phyloP scores from a whole-genome alignment of 345 rosid genomes.

The Limnanthes douglasii region DNA sequence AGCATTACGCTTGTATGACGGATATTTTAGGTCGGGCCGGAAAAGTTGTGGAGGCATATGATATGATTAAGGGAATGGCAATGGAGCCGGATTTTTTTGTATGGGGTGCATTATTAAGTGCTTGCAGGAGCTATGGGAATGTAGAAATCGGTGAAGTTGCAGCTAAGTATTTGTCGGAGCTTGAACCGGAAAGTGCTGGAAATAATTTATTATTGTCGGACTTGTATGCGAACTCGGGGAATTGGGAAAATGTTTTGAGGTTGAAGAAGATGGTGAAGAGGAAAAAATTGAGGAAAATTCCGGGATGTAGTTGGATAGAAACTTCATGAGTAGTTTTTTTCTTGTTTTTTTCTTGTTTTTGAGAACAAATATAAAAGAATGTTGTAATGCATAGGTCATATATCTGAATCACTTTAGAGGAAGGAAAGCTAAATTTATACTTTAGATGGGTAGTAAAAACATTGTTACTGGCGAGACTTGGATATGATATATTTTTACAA shows the following conservation, averaged over 20 bases:
- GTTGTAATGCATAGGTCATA: no score
- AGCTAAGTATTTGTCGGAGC: slow-evolving; percentile 36
- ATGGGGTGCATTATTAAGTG: slow-evolving; percentile 90
- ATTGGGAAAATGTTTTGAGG: slow-evolving; percentile 34
- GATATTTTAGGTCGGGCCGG: slow-evolving; percentile 83
- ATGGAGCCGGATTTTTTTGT: slow-evolving; percentile 62
- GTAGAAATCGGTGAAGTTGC: slow-evolving; percentile 59
- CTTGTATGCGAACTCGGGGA: slow-evolving; percentile 50
- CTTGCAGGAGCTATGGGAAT: slow-evolving; percentile 62
- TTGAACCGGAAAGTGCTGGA: slow-evolving; percentile 64
- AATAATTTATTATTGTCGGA: slow-evolving; percentile 33
- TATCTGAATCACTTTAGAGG: no score
- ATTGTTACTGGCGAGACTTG: no score
- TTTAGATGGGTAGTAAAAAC: no score
- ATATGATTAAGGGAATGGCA: slow-evolving; percentile 39
- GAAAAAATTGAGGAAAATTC: slow-evolving; percentile 22
- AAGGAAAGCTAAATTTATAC: no score
- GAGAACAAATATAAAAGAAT: no score
- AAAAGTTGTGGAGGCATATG: slow-evolving; percentile 44
- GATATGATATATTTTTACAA: no score
- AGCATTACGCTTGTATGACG: slow-evolving; percentile 77
- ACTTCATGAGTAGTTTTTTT: no score
- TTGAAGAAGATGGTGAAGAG: slow-evolving; percentile 38
- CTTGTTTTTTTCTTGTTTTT: no score
- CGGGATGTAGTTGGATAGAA: slow-evolving; percentile 67